Conservation (phyloP, 108 stramenopile genomes). For the Skeletonema potamos region DNA sequence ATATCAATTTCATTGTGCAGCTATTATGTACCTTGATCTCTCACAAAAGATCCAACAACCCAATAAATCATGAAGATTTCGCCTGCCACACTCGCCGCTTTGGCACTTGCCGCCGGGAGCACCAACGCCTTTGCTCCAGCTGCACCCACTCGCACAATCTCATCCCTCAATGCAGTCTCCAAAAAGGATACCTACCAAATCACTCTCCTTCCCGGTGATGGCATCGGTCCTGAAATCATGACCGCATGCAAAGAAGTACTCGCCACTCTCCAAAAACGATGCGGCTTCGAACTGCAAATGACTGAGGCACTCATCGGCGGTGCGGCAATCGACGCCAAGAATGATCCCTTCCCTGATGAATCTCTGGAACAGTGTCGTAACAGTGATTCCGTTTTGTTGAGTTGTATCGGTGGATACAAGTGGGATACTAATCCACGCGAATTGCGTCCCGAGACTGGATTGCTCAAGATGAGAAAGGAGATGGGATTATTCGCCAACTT, state of each 20-base stretch:
- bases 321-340: conserved; percentile 90
- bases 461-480: conserved; percentile 95
- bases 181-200: conserved; percentile 82
- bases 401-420: conserved; percentile 98
- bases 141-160: conserved; percentile 1
- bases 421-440: conserved; percentile 97
- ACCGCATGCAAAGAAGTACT: conserved; percentile 80
- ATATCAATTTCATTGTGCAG: background rate
- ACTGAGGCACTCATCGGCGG: conserved; percentile 97
- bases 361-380: conserved; percentile 80
- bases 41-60: background rate
- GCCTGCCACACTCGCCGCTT: background rate
- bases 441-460: conserved; percentile 92
- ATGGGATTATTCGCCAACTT: conserved; percentile 98
- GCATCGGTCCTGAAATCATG: conserved; percentile 95
- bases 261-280: conserved; percentile 58
- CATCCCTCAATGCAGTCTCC: conserved; percentile 60
- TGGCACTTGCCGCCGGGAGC: conserved; percentile 10
- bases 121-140: conserved; percentile 42
- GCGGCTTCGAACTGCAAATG: conserved; percentile 82
- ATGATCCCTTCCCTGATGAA: conserved; percentile 94
- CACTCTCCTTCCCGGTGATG: conserved; percentile 91
- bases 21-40: background rate
- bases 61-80: background rate
- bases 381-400: conserved; percentile 93